Evolutionary conservation across 1,284 basidiomycete species (phyloP).

Genomic region (Sporisorium exsertum): DNA sequence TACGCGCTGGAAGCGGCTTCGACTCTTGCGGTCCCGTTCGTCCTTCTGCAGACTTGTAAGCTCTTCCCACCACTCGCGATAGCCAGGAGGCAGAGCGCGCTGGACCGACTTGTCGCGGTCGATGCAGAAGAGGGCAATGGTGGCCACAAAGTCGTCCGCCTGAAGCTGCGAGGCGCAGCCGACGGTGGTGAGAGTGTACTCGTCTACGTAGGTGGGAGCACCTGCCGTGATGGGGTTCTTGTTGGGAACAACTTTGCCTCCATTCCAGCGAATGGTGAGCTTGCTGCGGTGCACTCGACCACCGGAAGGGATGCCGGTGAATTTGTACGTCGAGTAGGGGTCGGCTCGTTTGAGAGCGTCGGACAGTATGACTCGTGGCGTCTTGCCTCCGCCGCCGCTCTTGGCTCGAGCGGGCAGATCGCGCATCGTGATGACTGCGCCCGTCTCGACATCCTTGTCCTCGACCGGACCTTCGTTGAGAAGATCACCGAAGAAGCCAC

Average conservation of each 20-base stretch:
- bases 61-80: constrained; percentile 93
- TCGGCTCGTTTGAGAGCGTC: constrained; percentile 72
- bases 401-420: constrained; percentile 57
- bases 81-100: constrained; percentile 78
- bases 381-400: constrained; percentile 56
- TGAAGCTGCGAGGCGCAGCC: constrained; percentile 83
- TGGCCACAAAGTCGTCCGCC: constrained; percentile 91
- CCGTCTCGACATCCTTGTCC: constrained; percentile 71
- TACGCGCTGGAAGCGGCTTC: constrained; percentile 73
- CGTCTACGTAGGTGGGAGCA: constrained; percentile 72
- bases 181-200: constrained; percentile 86
- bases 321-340: constrained; percentile 80
- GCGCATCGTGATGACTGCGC: constrained; percentile 40
- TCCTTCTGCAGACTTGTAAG: constrained; percentile 78
- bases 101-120: constrained; percentile 66
- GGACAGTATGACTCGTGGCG: constrained; percentile 60
- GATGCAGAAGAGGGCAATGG: constrained; percentile 79
- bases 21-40: constrained; percentile 77
- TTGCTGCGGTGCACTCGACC: constrained; percentile 56
- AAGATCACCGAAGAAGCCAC: constrained; percentile 80
- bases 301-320: constrained; percentile 67
- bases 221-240: constrained; percentile 71
- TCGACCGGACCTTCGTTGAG: constrained; percentile 82
- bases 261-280: constrained; percentile 63
- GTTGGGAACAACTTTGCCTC: constrained; percentile 56